Evolutionary conservation across 371 early-diverging fungal genomes (phyloP), one percentile per base, ranked within the genome.

Genomic region (Lichtheimia corymbifera): DNA sequence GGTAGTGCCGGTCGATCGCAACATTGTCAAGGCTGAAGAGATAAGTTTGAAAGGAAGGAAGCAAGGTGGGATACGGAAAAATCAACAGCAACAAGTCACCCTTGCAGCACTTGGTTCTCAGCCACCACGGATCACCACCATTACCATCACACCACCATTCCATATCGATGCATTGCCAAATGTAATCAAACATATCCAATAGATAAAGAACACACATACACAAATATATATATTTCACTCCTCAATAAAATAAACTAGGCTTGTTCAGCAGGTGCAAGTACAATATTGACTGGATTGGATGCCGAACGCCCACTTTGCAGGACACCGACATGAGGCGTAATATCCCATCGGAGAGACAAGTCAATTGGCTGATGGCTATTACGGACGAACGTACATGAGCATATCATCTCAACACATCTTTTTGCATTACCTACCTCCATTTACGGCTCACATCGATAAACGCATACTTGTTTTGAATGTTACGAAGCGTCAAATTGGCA

Each of bases 321-420:
- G 25, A 87, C 57, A 55, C 97, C 97, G 40, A 96, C 88, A 65
- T 89, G 85, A 27, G 97, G 97, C 30, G 94, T 90, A 28, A 93
- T 79, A 67, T 95, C 92, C 88, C 93, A 93, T 55, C 91, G 90
- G 40, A 97, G 71, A 1, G 95, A 84, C 52, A 96, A 73, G 55
- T 91, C 92, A 5, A 91, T 92, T 2, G 76, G 61, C 43, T 79
- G 61, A 59, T 70, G 62, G 63, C 89, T 67, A 58, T 17, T 2
- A 22, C 2, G 22, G 22, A 22, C 18, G 13, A 20, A 18, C 27
- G 18, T 17, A 41, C n/a, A 54, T 20, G 20, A 41, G 14, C n/a
- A 35, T 9, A 35, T 15, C 18, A 9, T 27, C 17, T 15, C 24
- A 11, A 40, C 41, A 35, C 35, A 4, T 5, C 18, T 0, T 30